Percentiles rank a stretch among this genome's conserved stretches.
Evolutionary conservation across 2,329 filamentous ascomycete species (phyloP).

Genomic region (Arthrobotrys pseudoclavata): DNA sequence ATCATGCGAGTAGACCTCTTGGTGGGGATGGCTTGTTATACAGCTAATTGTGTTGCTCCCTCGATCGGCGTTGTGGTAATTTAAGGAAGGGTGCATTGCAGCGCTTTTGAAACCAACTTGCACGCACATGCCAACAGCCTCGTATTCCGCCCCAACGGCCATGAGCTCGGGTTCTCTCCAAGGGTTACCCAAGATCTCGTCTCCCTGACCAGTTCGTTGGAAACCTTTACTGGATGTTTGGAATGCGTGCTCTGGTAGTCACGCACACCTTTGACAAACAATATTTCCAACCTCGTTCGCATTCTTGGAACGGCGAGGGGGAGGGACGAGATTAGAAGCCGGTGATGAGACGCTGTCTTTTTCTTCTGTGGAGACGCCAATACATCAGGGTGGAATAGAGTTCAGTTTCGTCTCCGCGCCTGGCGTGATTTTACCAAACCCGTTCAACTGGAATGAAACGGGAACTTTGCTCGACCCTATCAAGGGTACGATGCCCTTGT

Average conservation of each 20-base stretch:
- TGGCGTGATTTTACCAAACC: slow-evolving; percentile 35
- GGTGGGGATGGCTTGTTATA: not conserved
- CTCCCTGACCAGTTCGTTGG: slow-evolving; percentile 48
- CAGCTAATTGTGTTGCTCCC: slow-evolving; percentile 36
- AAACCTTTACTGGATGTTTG: slow-evolving; percentile 23
- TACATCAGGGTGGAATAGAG: slow-evolving; percentile 26
- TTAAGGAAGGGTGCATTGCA: slow-evolving; percentile 57
- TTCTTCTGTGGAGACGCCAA: not conserved
- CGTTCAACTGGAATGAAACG: slow-evolving; percentile 50
- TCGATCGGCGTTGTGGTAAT: slow-evolving; percentile 43
- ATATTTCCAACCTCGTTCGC: slow-evolving; percentile 10
- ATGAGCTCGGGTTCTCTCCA: slow-evolving; percentile 53
- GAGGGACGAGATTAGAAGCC: not conserved
- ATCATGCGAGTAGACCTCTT: slow-evolving; percentile 8
- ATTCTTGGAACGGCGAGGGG: not conserved
- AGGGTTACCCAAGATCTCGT: slow-evolving; percentile 50
- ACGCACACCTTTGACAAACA: slow-evolving; percentile 20
- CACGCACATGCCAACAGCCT: slow-evolving; percentile 29
- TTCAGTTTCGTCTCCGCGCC: slow-evolving; percentile 23
- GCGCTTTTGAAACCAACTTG: slow-evolving; percentile 31
- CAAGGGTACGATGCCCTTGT: slow-evolving; percentile 45
- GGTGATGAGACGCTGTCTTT: slow-evolving; percentile 13
- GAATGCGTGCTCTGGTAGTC: slow-evolving; percentile 4
- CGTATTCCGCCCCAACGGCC: slow-evolving; percentile 58
- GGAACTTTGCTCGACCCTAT: slow-evolving; percentile 37